Evolutionary conservation across 164 flowering plant genomes (phyloP).

Genomic region (Vitis labrusca): DNA sequence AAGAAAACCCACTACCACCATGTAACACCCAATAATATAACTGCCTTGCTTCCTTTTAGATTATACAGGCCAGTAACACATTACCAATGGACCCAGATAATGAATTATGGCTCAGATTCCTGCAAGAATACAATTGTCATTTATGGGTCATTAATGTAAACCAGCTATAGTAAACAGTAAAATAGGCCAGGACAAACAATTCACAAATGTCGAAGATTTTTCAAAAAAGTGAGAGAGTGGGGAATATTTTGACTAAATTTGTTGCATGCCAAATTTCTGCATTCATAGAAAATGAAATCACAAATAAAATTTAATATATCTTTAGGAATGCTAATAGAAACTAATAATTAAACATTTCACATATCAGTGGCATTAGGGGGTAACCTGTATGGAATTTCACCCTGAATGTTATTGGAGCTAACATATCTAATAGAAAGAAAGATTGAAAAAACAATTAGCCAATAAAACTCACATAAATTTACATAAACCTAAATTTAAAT

Average conservation of each 20-base stretch:
- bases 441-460: neutral
- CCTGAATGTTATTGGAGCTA: conserved; percentile 61
- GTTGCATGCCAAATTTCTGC: conserved; percentile 76
- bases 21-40: too few species aligned
- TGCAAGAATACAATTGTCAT: conserved; percentile 23
- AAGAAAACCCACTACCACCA: too few species aligned
- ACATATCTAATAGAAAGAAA: conserved; percentile 51
- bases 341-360: conserved; percentile 34
- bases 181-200: conserved; percentile 20
- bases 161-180: neutral
- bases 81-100: conserved; percentile 73
- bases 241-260: conserved; percentile 56
- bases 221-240: conserved; percentile 43
- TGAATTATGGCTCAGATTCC: conserved; percentile 79
- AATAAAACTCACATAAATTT: too few species aligned
- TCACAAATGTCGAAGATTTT: conserved; percentile 62
- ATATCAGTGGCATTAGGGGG: conserved; percentile 70
- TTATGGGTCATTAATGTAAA: conserved; percentile 1
- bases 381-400: conserved; percentile 58
- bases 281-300: neutral
- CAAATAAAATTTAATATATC: neutral
- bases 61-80: conserved; percentile 50
- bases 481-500: neutral
- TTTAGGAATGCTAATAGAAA: neutral
- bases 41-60: conserved; percentile 21